phyloP scores from a whole-genome alignment of 768 basidiomycete species.

The Boletus subparvulus region DNA sequence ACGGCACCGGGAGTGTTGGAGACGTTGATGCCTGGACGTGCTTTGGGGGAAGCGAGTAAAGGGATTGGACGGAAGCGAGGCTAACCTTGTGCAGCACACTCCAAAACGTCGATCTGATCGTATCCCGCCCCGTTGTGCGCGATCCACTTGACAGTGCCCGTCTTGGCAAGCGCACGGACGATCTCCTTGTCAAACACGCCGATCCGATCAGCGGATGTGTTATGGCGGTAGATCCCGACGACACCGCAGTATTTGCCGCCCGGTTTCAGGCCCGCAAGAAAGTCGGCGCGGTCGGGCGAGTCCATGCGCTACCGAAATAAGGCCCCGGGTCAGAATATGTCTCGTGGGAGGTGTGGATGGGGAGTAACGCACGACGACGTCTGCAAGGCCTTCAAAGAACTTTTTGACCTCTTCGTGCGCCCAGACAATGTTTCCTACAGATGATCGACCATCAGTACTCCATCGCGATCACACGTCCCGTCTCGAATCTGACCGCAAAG shows the following conservation, averaged over 20 bases:
- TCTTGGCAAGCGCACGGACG: constrained; percentile 58
- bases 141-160: constrained; percentile 71
- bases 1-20: constrained; percentile 91
- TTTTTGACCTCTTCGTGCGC: constrained; percentile 70
- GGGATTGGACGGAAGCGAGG: neutral
- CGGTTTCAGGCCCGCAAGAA: constrained; percentile 59
- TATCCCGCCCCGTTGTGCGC: constrained; percentile 94
- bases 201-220: constrained; percentile 59
- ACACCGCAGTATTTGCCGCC: constrained; percentile 73
- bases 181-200: constrained; percentile 82
- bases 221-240: constrained; percentile 79
- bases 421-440: constrained; percentile 71
- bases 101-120: constrained; percentile 78
- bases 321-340: too few relatives aligned
- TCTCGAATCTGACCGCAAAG: constrained; percentile 32
- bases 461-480: neutral
- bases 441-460: neutral
- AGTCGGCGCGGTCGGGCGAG: constrained; percentile 62
- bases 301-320: constrained; percentile 44
- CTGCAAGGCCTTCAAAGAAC: constrained; percentile 65
- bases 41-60: neutral
- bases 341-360: neutral
- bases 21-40: constrained; percentile 49
- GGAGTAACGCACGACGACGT: constrained; percentile 64
- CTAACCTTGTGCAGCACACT: constrained; percentile 67